Base-by-base conservation (phyloP, 75 land plant species). In the Pinus albicaulis region DNA sequence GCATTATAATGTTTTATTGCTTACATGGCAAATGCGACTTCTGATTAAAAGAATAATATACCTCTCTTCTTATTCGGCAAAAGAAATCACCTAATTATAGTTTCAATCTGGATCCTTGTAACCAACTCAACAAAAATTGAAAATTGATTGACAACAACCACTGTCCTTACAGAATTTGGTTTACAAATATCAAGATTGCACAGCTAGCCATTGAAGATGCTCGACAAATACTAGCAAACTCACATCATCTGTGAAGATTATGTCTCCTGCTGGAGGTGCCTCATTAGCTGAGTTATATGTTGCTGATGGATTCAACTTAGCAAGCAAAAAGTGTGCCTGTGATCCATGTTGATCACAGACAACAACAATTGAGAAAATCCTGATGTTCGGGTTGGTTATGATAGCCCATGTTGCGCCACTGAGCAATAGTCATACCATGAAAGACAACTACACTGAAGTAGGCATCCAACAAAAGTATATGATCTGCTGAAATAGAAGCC, bases 321-420 rank as follows among this genome's bases (percentile, higher is more conserved):
- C 95, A 81, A 93, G 87, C 48, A 93, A 79, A 75, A 93, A 93
- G 17, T 93, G 88, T 41, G 86, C 83, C 82, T 91, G n/a, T n/a
- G n/a, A n/a, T n/a, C n/a, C n/a, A n/a, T n/a, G n/a, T n/a, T n/a
- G n/a, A n/a, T n/a, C n/a, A n/a, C n/a, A n/a, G n/a, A n/a, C n/a
- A n/a, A n/a, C n/a, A n/a, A n/a, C n/a, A n/a, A n/a, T n/a, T n/a
- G n/a, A n/a, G n/a, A n/a, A n/a, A n/a, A n/a, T n/a, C 98, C 88
- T 92, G 87, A 70, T 97, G 91, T 56, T 97, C 95, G 34, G 92
- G 92, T 31, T 92, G 91, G 79, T 92, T 89, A 25, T 97, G 99
- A 74, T 97, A 97, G 36, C 98, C 99, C 86, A 90, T 87, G 71
- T 95, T 97, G 73, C 99, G 92, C 99, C 99, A 97, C 75, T 97